Evolutionary conservation across 2,329 filamentous ascomycete species (phyloP), one percentile per base, ranked within the genome.

Genomic region (Venturia effusa): DNA sequence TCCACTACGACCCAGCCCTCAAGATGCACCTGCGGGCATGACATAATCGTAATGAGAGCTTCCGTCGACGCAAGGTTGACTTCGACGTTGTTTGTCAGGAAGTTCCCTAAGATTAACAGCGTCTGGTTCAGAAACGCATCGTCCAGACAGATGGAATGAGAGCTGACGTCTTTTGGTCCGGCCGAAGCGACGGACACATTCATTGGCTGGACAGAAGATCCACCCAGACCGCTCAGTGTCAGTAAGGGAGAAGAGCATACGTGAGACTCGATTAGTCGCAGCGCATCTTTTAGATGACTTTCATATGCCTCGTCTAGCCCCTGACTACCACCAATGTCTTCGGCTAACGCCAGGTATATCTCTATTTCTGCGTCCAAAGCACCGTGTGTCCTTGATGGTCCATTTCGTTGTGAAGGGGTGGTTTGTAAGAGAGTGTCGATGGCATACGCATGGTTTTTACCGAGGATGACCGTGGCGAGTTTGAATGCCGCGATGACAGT

Each of bases 401-500:
- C 79, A n/a, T 78, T 77, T 27, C 83, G 77, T 5, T 85, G 76
- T 39, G 81, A 77, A 66, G 86, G 83, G 1, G 87, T 40, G 30
- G 63, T 88, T 70, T 86, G 87, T 41, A 96, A 79, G 1, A 96
- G 78, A 0, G 89, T 91, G 32, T 85, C 84, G 43, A 92, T 82
- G 4, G 92, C 90, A 75, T 97, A 96, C 54, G 86, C 84, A 73
- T 96, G 92, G 73, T 97, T 93, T 68, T 91, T 86, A 72, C 88
- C 88, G 64, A 97, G 80, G 67, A 99, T 90, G 13, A 91, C 87
- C 3, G 91, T 93, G 19, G 96, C 83, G 7, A 99, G 81, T 68
- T 93, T 92, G 57, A 99, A 80, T 0, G 93, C 96, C 13, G 95
- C 90, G 67, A 90, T 86, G 19, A 96, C 88, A 0, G 94, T 97